A percentile compares a stretch with the other conserved stretches of the same genome.
Evolutionary conservation across 164 flowering plant species (phyloP).

Genomic region (Umbilicus rupestris): DNA sequence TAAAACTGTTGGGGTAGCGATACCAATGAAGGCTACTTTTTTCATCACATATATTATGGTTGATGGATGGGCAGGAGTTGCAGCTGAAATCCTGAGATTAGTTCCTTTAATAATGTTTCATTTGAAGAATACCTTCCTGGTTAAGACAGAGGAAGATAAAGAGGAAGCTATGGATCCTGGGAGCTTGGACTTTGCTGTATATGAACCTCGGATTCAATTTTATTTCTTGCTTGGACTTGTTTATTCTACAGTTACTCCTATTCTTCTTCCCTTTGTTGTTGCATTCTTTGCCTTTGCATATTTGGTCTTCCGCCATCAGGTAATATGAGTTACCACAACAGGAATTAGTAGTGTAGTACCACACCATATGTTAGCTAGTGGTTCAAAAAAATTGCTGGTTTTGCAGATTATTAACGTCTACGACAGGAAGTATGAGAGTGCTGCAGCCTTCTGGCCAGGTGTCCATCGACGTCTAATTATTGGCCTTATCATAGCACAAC

Average conservation of each 20-base stretch:
- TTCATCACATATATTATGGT: constrained; percentile 95
- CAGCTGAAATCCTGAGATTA: constrained; percentile 80
- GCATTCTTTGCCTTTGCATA: constrained; percentile 89
- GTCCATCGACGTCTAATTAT: constrained; percentile 84
- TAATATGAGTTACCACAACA: constrained; percentile 11
- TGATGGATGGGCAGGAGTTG: constrained; percentile 99
- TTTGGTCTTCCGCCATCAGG: constrained; percentile 97
- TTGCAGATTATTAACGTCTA: constrained; percentile 83
- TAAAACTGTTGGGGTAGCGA: constrained; percentile 86
- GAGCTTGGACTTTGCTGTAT: constrained; percentile 59
- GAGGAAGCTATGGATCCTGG: constrained; percentile 85
- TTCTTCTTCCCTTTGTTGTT: constrained; percentile 90
- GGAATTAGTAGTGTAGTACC: neutral
- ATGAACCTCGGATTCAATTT: constrained; percentile 76
- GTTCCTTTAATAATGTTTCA: constrained; percentile 78
- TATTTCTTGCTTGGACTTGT: constrained; percentile 89
- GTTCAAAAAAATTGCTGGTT: neutral
- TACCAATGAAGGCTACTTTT: constrained; percentile 98
- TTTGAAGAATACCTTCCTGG: constrained; percentile 79
- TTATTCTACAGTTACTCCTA: constrained; percentile 84
- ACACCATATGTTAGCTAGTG: neutral
- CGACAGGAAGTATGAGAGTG: constrained; percentile 84
- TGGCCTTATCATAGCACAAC: constrained; percentile 78
- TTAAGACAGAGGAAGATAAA: constrained; percentile 86
- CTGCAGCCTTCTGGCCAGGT: constrained; percentile 93